Conservation (phyloP, 2,329 filamentous ascomycete species). For the Graphium sp. region DNA sequence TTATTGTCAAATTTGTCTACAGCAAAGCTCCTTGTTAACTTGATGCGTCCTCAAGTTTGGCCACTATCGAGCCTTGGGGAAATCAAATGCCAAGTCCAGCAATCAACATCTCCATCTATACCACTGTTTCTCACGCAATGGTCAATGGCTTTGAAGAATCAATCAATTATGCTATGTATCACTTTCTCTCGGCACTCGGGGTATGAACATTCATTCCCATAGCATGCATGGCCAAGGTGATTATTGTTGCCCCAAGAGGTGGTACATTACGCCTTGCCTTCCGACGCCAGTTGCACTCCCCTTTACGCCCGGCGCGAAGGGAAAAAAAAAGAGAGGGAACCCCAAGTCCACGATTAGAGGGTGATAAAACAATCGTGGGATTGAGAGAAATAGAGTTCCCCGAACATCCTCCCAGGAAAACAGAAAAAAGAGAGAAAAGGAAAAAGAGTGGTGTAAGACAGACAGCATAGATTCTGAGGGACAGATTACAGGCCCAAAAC, state of each 20-base stretch:
- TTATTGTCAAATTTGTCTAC: not conserved
- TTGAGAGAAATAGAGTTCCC: too few species aligned
- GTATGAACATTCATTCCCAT: too few species aligned
- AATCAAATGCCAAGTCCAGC: not conserved
- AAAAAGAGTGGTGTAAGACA: not conserved
- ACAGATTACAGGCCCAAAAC: not conserved
- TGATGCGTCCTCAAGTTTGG: not conserved
- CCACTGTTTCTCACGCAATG: too few species aligned
- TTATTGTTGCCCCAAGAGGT: too few species aligned
- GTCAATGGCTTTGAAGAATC: too few species aligned
- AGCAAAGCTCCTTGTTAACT: not conserved
- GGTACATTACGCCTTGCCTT: too few species aligned
- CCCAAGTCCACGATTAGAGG: too few species aligned
- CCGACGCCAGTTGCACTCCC: too few species aligned
- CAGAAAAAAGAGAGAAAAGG: not conserved
- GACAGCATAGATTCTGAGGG: not conserved
- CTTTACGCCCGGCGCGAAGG: not conserved
- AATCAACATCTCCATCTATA: not conserved
- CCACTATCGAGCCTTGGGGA: not conserved
- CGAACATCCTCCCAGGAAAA: not conserved
- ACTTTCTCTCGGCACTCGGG: too few species aligned
- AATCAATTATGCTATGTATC: too few species aligned
- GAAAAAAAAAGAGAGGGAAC: not conserved
- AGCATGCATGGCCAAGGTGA: too few species aligned
- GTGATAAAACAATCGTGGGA: too few species aligned